Conservation (phyloP, 169 alveolate species). For the Plasmodium knowlesi region DNA sequence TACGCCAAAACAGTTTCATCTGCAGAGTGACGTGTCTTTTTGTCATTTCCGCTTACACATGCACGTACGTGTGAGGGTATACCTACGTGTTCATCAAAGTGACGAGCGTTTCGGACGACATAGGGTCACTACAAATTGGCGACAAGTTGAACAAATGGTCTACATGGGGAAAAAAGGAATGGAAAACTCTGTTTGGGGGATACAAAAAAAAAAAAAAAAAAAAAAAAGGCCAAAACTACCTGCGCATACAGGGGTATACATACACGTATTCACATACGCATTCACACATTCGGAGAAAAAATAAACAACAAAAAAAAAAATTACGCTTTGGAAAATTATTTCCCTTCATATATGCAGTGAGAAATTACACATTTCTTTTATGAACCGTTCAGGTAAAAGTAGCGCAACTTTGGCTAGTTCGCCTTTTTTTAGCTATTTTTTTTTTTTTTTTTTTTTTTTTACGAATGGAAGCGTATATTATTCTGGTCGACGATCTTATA, state of each 20-base stretch:
- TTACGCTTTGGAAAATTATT: background rate
- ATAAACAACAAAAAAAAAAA: background rate
- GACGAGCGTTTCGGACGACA: background rate
- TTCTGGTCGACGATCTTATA: conserved; percentile 31
- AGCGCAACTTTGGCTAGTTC: background rate
- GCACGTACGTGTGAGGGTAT: background rate
- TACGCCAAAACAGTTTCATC: background rate
- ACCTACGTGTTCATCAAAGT: background rate
- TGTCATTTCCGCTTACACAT: background rate
- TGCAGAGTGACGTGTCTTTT: background rate
- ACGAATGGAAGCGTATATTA: conserved; percentile 46
- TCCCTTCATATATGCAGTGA: background rate
- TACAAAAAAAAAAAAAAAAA: background rate
- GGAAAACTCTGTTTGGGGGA: background rate
- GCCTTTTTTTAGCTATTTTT: background rate
- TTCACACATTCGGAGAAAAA: background rate
- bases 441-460: conserved; percentile 56
- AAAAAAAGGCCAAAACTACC: background rate
- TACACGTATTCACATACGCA: background rate
- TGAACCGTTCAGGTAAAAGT: background rate
- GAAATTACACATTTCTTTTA: background rate
- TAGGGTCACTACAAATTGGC: background rate
- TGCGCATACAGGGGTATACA: background rate
- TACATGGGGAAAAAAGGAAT: background rate
- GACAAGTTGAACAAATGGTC: background rate